A percentile compares a stretch with the other conserved stretches of the same genome.
Evolutionary conservation across 2,329 filamentous ascomycete genomes (phyloP).

Genomic region (Cladosporium sp.): DNA sequence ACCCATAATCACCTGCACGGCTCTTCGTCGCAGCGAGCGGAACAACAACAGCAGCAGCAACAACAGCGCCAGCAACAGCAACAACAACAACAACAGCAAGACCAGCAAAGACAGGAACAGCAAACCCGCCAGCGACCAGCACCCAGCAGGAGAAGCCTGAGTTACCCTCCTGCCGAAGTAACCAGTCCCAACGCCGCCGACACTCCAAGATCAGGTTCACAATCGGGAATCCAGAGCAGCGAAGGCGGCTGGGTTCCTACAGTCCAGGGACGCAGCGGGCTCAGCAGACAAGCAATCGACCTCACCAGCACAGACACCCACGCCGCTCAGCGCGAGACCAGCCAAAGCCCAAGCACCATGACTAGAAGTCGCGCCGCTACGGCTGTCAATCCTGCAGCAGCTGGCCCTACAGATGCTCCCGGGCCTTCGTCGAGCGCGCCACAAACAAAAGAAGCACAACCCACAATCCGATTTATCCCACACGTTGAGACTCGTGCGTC

Average conservation of each 20-base stretch:
- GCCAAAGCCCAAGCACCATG: constrained; percentile 15
- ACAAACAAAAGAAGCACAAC: constrained; percentile 43
- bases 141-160: constrained; percentile 5
- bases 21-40: constrained; percentile 5
- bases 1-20: constrained; percentile 61
- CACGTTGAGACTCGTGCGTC: constrained; percentile 82
- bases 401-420: constrained; percentile 62
- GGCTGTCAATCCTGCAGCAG: constrained; percentile 57
- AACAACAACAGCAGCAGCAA: background rate
- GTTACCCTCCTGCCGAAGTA: constrained; percentile 2
- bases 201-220: constrained; percentile 5
- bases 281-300: constrained; percentile 38
- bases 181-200: background rate
- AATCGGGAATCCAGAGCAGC: constrained; percentile 20
- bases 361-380: constrained; percentile 20
- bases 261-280: constrained; percentile 42
- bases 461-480: constrained; percentile 86
- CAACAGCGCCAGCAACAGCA: background rate
- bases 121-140: constrained; percentile 1
- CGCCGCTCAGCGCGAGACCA: constrained; percentile 25
- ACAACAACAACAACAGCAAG: constrained; percentile 1
- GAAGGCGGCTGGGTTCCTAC: constrained; percentile 46
- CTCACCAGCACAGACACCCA: constrained; percentile 28
- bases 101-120: background rate
- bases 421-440: constrained; percentile 30